phyloP scores from a whole-genome alignment of 1,284 basidiomycete genomes.

The Cryptococcus sp. region DNA sequence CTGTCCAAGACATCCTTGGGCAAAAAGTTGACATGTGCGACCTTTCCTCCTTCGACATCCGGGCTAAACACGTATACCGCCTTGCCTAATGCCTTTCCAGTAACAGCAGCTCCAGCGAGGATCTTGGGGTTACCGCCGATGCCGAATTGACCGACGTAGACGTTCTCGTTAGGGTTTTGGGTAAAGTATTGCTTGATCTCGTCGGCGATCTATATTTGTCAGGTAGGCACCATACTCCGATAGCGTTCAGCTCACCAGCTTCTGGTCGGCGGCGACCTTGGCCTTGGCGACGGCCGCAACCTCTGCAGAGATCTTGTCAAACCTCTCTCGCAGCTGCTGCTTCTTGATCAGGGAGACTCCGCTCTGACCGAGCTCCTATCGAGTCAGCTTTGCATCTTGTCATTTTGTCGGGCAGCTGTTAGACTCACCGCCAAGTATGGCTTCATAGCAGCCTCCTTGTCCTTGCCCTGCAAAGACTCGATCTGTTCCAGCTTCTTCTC shows the following conservation, averaged over 20 bases:
- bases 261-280: constrained; percentile 68
- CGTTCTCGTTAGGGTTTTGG: constrained; percentile 62
- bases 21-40: constrained; percentile 83
- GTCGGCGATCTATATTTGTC: constrained; percentile 61
- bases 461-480: constrained; percentile 62
- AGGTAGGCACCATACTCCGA: background rate
- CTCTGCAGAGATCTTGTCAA: constrained; percentile 67
- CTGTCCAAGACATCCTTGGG: constrained; percentile 56
- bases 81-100: constrained; percentile 68
- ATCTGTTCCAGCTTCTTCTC: constrained; percentile 62
- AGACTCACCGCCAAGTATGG: constrained; percentile 64
- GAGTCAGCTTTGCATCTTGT: background rate
- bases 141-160: constrained; percentile 65
- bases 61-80: constrained; percentile 83
- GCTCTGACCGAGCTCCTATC: constrained; percentile 79
- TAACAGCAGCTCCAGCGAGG: constrained; percentile 56
- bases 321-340: constrained; percentile 69
- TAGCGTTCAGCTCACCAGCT: constrained; percentile 56
- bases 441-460: constrained; percentile 82
- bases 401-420: background rate
- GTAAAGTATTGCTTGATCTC: constrained; percentile 66
- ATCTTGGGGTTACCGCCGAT: constrained; percentile 68
- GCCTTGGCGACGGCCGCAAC: constrained; percentile 84
- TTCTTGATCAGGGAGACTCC: constrained; percentile 85
- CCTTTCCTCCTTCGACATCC: constrained; percentile 64